phyloP scores from a whole-genome alignment of 2,329 filamentous ascomycete genomes.

The Dactylellina cionopaga region DNA sequence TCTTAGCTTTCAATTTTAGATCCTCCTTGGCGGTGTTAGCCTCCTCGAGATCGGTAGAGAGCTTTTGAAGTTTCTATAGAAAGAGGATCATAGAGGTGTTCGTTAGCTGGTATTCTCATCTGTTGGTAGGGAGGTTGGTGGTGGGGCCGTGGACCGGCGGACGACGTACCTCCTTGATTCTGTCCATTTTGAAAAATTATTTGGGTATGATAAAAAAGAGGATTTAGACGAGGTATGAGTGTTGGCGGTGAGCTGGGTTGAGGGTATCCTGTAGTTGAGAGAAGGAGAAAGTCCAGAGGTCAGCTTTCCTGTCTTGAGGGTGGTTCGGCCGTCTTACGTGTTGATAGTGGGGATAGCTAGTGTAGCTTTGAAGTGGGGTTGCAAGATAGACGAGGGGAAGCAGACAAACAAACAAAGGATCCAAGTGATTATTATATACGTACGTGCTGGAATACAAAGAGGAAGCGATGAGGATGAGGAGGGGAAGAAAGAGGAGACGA shows the following conservation, averaged over 20 bases:
- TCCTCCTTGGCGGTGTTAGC: too few relatives aligned
- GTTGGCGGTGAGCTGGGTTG: constrained; percentile 51
- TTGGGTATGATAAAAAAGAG: background rate
- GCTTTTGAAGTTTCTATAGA: constrained; percentile 92
- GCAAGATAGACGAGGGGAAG: constrained; percentile 32
- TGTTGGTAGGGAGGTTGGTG: constrained; percentile 28
- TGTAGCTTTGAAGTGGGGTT: constrained; percentile 30
- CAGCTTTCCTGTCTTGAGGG: constrained; percentile 52
- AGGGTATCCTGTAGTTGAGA: constrained; percentile 59
- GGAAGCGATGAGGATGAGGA: background rate
- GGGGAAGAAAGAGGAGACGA: background rate
- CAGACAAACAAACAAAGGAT: constrained; percentile 8
- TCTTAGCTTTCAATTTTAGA: constrained; percentile 85
- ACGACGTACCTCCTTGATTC: constrained; percentile 57
- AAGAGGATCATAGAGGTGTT: constrained; percentile 74
- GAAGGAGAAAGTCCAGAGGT: constrained; percentile 55
- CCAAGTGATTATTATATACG: constrained; percentile 2
- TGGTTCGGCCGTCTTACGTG: constrained; percentile 31
- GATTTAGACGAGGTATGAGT: constrained; percentile 47
- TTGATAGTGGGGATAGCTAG: constrained; percentile 14
- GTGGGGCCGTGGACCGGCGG: background rate
- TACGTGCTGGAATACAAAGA: background rate
- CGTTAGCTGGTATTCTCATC: constrained; percentile 57
- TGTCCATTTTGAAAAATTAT: constrained; percentile 55
- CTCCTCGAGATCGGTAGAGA: too few relatives aligned